Conservation (phyloP, 225 moss, liverwort and hornwort species). For the Physcomitrellopsis africana region DNA sequence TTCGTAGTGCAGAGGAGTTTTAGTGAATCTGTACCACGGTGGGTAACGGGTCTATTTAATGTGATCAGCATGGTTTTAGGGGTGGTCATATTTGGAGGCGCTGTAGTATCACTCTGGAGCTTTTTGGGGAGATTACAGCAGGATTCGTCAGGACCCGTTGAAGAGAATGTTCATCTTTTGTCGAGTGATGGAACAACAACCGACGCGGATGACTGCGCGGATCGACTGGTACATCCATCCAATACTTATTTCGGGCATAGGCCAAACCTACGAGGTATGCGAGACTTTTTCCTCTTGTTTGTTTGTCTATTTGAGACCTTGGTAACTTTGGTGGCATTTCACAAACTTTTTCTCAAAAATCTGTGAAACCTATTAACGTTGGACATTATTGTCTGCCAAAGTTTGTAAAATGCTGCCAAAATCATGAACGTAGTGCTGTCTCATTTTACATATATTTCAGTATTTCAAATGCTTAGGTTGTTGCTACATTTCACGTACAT, state of each 20-base stretch:
- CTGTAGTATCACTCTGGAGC: slow-evolving; percentile 64
- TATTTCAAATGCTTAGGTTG: no score
- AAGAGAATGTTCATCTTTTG: slow-evolving; percentile 34
- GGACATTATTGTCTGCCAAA: no score
- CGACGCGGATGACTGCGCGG: slow-evolving; percentile 28
- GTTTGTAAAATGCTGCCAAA: no score
- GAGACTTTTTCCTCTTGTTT: neutral
- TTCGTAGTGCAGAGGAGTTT: slow-evolving; percentile 38
- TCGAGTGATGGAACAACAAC: slow-evolving; percentile 30
- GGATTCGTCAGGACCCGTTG: slow-evolving; percentile 20
- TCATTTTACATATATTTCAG: no score
- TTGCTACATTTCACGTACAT: no score
- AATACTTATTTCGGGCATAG: slow-evolving; percentile 71
- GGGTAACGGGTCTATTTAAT: slow-evolving; percentile 54
- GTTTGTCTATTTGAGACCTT: no score
- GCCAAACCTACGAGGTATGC: slow-evolving; percentile 69
- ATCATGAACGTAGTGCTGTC: no score
- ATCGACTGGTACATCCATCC: slow-evolving; percentile 59
- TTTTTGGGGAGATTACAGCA: slow-evolving; percentile 28
- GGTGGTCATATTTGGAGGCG: slow-evolving; percentile 78
- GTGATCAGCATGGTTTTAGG: slow-evolving; percentile 59
- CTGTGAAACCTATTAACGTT: no score
- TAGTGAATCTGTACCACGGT: slow-evolving; percentile 44
- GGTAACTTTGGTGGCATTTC: no score
- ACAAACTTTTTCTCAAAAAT: no score